phyloP scores from a whole-genome alignment of 768 basidiomycete genomes.

The Lactarius indigo region DNA sequence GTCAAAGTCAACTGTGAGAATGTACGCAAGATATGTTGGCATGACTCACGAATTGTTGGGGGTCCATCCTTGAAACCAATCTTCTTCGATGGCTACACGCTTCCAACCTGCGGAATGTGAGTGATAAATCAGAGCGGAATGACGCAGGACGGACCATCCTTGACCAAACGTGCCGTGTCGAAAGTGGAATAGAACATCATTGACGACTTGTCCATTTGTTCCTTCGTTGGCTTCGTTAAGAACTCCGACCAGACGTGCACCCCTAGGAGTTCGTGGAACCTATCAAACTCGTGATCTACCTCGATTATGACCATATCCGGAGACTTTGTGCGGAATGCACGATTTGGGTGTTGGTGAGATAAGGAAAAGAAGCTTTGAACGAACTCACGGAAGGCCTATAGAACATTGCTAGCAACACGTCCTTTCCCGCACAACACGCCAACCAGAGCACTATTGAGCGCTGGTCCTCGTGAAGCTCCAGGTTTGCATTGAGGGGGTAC shows the following conservation, averaged over 20 bases:
- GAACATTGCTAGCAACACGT: slow-evolving; percentile 39
- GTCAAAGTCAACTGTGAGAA: not conserved
- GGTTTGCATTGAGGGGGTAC: slow-evolving; percentile 41
- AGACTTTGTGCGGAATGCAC: slow-evolving; percentile 31
- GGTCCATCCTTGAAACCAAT: slow-evolving; percentile 39
- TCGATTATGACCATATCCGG: slow-evolving; percentile 46
- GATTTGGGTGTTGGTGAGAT: not conserved
- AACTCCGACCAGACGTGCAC: slow-evolving; percentile 43
- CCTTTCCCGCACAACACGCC: slow-evolving; percentile 37
- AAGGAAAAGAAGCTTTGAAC: not conserved
- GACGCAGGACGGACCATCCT: slow-evolving; percentile 35
- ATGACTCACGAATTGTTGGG: slow-evolving; percentile 32
- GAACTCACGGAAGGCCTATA: slow-evolving; percentile 43
- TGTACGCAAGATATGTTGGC: slow-evolving; percentile 4
- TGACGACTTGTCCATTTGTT: slow-evolving; percentile 31
- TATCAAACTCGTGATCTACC: slow-evolving; percentile 32
- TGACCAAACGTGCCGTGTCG: slow-evolving; percentile 39
- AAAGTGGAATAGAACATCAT: slow-evolving; percentile 41
- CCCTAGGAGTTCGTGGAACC: slow-evolving; percentile 39
- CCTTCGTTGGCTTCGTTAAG: slow-evolving; percentile 32
- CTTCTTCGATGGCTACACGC: slow-evolving; percentile 41
- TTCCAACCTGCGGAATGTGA: slow-evolving; percentile 41
- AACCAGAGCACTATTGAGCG: slow-evolving; percentile 42
- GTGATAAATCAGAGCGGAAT: not conserved
- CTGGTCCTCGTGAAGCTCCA: slow-evolving; percentile 39